Base-by-base conservation (phyloP, 202 grass and related monocot species). In the Bolboschoenoplectus hybrid region DNA sequence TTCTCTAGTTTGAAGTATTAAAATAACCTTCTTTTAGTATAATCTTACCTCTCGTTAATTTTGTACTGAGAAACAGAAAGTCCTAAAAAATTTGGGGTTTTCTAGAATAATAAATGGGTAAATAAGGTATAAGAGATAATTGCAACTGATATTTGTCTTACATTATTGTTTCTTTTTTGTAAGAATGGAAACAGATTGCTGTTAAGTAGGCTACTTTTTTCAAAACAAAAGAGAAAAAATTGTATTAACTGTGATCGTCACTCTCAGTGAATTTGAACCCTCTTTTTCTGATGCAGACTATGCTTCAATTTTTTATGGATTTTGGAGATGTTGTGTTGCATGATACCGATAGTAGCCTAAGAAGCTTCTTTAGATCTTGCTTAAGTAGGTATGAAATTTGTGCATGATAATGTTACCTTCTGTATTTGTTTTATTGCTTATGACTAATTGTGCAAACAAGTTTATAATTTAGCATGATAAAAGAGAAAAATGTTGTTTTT, bases 241-340 rank as follows among this genome's bases (percentile, higher is more conserved):
- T 39, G 35, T 32, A 13, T 74, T 75, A 52, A 51, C 19, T 79
- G 57, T 19, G 19, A 12, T 58, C 14, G 72, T 57, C 35, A 38
- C 52, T 40, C 4, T 17, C 41, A 79, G 52, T 57, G 60, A 57
- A 83, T 87, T 5, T 52, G 9, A 82, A 67, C 38, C 46, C 55
- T 64, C 45, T 82, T 89, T 67, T 87, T 75, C 53, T 76, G 82
- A 26, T 79, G 11, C 90, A 96, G 93, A 96, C 87, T 7, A 94
- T 98, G 76, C 80, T 98, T 83, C 96, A 96, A 84, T 98, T 96
- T 91, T 98, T 98, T 80, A 81, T 94, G 86, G 93, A 98, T 78
- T 98, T 98, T 91, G 96, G 96, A 67, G 93, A 95, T 89, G 96
- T 89, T 4, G 93, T 96, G 49, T 84, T 98, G 56, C 93, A 98